Evolutionary conservation across 2,329 filamentous ascomycete genomes (phyloP).

Genomic region (Albifimbria verrucaria): DNA sequence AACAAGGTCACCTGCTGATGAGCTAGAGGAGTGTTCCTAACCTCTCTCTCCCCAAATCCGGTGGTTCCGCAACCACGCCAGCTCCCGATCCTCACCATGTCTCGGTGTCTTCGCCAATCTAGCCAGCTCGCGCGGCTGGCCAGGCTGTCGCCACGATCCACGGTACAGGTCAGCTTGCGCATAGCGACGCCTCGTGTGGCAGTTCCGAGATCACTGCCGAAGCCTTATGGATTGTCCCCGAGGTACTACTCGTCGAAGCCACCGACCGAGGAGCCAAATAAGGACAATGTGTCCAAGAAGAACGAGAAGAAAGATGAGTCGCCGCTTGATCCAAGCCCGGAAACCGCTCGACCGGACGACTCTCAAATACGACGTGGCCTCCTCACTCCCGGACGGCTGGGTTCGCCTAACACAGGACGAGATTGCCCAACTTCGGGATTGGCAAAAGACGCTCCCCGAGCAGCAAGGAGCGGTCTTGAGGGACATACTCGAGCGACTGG

Average conservation of each 20-base stretch:
- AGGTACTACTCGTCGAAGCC: slow-evolving; percentile 36
- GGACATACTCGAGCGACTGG: slow-evolving; percentile 58
- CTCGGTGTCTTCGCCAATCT: slow-evolving; percentile 63
- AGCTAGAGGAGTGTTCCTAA: slow-evolving; percentile 23
- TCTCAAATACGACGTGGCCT: slow-evolving; percentile 17
- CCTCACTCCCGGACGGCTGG: slow-evolving; percentile 42
- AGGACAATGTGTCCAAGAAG: slow-evolving; percentile 17
- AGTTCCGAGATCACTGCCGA: slow-evolving; percentile 29
- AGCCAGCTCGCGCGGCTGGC: slow-evolving; percentile 63
- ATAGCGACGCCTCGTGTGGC: slow-evolving; percentile 15
- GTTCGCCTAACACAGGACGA: slow-evolving; percentile 43
- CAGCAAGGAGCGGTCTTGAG: slow-evolving; percentile 59
- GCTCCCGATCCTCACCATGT: slow-evolving; percentile 47
- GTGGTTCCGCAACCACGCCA: slow-evolving; percentile 31
- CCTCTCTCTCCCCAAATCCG: slow-evolving; percentile 22
- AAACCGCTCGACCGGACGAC: neutral
- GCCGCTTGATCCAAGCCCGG: neutral
- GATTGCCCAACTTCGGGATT: slow-evolving; percentile 51
- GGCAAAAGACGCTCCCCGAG: slow-evolving; percentile 60
- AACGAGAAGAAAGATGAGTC: slow-evolving; percentile 12
- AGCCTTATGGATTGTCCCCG: slow-evolving; percentile 30
- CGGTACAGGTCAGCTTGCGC: slow-evolving; percentile 43
- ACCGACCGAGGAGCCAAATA: slow-evolving; percentile 18
- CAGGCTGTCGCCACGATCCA: slow-evolving; percentile 51
- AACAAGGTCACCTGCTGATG: slow-evolving; percentile 25